Conservation (phyloP, 2,329 filamentous ascomycete genomes). For the Colletotrichum truncatum region DNA sequence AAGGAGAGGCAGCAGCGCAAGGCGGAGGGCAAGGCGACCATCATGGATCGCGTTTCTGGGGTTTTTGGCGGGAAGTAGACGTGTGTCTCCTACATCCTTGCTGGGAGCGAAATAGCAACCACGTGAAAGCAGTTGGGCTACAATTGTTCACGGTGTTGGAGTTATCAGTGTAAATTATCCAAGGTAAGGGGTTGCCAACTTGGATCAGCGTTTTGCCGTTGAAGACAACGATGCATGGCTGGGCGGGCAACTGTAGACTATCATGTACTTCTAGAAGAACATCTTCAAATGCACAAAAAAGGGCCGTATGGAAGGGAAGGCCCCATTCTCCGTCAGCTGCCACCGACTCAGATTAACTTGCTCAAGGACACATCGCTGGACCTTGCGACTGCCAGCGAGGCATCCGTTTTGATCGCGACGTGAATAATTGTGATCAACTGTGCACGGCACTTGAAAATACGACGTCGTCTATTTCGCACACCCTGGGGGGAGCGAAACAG, state of each 20-base stretch:
- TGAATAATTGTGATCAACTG: neutral
- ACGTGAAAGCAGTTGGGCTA: neutral
- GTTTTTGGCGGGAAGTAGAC: constrained; percentile 35
- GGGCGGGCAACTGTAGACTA: constrained; percentile 6
- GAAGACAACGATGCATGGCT: neutral
- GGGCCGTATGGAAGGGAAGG: neutral
- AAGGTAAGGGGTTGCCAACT: neutral
- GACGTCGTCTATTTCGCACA: neutral
- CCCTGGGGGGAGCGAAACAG: neutral
- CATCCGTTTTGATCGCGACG: too few relatives aligned
- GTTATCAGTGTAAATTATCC: too few relatives aligned
- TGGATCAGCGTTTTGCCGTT: neutral
- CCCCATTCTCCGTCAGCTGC: neutral
- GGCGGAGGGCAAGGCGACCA: constrained; percentile 61
- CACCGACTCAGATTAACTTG: neutral
- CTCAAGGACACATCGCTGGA: too few relatives aligned
- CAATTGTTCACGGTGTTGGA: neutral
- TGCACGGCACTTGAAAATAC: neutral
- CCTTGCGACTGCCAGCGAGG: too few relatives aligned
- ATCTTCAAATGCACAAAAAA: constrained; percentile 8
- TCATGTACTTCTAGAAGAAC: constrained; percentile 20
- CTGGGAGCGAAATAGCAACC: too few relatives aligned
- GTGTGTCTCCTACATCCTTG: neutral
- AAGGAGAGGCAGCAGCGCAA: constrained; percentile 63
- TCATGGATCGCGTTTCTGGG: constrained; percentile 49